Conservation (phyloP, 1,139 yeast genomes). For the Saccharomycopsis hybrid region DNA sequence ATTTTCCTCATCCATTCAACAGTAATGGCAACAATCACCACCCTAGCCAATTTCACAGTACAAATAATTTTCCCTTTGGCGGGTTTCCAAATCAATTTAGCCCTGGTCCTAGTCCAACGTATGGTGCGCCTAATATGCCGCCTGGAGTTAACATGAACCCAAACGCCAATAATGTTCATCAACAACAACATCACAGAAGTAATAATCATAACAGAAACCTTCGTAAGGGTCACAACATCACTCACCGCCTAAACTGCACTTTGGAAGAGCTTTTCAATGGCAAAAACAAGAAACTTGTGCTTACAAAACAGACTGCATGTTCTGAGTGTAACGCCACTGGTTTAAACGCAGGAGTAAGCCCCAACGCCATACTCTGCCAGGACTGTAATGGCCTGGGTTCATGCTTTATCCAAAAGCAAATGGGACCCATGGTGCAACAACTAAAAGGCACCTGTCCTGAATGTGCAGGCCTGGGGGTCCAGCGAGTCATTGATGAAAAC, state of each 20-base stretch:
- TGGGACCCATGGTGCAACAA: conserved; percentile 29
- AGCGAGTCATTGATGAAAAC: conserved; percentile 28
- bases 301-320: conserved; percentile 39
- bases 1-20: neutral
- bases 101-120: too few relatives aligned
- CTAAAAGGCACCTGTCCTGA: conserved; percentile 30
- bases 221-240: conserved; percentile 37
- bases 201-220: neutral
- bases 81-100: neutral
- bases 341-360: conserved; percentile 26
- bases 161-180: neutral
- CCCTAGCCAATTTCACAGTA: neutral
- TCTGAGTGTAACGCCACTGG: conserved; percentile 40
- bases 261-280: conserved; percentile 45
- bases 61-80: conserved; percentile 12
- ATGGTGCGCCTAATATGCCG: too few relatives aligned
- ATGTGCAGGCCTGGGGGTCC: conserved; percentile 36
- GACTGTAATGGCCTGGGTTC: conserved; percentile 38
- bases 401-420: conserved; percentile 26
- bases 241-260: conserved; percentile 39
- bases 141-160: too few relatives aligned
- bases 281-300: conserved; percentile 39
- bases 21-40: neutral
- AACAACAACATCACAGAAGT: neutral
- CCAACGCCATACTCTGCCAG: conserved; percentile 27